These are phyloP conservation scores for Elongisporangium prolatum DNA, from an alignment of 352 stramenopile species.

Conservation along the genomic window DNA sequence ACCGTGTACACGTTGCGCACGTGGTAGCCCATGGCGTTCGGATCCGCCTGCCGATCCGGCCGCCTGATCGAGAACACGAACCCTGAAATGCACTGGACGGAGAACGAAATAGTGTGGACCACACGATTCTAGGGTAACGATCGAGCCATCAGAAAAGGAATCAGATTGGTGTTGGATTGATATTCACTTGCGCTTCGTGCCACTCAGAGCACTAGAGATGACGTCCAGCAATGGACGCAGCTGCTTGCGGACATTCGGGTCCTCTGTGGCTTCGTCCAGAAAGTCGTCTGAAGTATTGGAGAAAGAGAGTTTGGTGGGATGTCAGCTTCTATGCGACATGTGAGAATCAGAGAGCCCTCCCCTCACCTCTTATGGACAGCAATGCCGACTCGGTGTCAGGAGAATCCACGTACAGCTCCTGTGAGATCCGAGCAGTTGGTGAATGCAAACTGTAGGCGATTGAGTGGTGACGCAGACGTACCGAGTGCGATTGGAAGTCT, in stretches of 20 bases:
- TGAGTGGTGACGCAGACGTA: slow-evolving; percentile 8
- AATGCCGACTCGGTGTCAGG: slow-evolving; percentile 51
- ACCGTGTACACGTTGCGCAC: slow-evolving; percentile 71
- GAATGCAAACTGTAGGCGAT: background rate
- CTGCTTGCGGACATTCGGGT: slow-evolving; percentile 61
- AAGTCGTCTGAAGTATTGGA: slow-evolving; percentile 45
- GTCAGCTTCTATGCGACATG: background rate
- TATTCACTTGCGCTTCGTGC: background rate
- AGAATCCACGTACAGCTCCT: slow-evolving; percentile 60
- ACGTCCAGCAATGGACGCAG: slow-evolving; percentile 69
- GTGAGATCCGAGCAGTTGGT: background rate
- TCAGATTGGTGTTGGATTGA: background rate
- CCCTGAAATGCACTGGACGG: background rate
- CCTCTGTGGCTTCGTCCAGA: slow-evolving; percentile 53
- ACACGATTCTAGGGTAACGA: background rate
- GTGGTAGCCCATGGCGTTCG: slow-evolving; percentile 9
- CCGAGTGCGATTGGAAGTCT: slow-evolving; percentile 73
- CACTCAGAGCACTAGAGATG: slow-evolving; percentile 11
- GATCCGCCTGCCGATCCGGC: background rate
- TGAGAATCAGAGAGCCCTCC: background rate
- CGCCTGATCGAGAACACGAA: background rate
- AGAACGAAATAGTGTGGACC: background rate
- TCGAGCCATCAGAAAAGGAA: background rate
- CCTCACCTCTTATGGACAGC: slow-evolving; percentile 45
- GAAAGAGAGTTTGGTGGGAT: background rate